phyloP scores from a whole-genome alignment of 2,329 filamentous ascomycete genomes.

The Penicillium aurantiogriseum region DNA sequence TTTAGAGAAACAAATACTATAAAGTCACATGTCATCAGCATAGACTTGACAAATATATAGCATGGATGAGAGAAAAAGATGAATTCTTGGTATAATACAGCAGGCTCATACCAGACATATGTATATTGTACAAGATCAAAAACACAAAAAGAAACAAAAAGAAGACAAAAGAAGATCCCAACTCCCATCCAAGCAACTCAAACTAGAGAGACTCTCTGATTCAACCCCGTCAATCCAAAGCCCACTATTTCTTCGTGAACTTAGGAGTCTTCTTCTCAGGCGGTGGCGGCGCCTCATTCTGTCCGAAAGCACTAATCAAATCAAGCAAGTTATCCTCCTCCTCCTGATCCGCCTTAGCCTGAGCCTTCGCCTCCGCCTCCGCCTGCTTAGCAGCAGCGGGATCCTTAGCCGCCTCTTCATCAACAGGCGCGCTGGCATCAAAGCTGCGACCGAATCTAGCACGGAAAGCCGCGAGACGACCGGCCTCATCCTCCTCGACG shows the following conservation, averaged over 20 bases:
- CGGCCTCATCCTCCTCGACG: conserved; percentile 93
- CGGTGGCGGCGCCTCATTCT: conserved; percentile 35
- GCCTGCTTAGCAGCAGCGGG: conserved; percentile 24
- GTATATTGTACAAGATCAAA: conserved; percentile 27
- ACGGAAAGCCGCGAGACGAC: conserved; percentile 81
- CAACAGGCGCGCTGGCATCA: conserved; percentile 56
- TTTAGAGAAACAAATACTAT: no score
- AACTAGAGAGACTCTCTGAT: neutral
- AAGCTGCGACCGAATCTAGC: conserved; percentile 79
- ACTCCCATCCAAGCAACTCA: conserved; percentile 19
- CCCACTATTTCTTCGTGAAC: conserved; percentile 34
- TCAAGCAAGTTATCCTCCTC: conserved; percentile 58
- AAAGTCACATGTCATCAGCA: neutral
- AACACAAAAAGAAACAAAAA: neutral
- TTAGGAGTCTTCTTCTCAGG: conserved; percentile 14
- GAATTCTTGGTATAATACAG: conserved; percentile 15
- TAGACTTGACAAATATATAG: neutral
- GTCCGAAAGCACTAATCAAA: conserved; percentile 54
- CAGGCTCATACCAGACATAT: conserved; percentile 14
- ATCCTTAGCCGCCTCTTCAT: conserved; percentile 10
- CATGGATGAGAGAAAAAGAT: conserved; percentile 3
- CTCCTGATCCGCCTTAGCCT: conserved; percentile 48
- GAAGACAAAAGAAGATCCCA: conserved; percentile 14
- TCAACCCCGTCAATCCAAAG: conserved; percentile 1
- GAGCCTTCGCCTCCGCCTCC: conserved; percentile 46